Percentiles rank a stretch among this genome's conserved stretches.
Evolutionary conservation across 352 stramenopile species (phyloP).

Genomic region (Phytophthora ohioensis): DNA sequence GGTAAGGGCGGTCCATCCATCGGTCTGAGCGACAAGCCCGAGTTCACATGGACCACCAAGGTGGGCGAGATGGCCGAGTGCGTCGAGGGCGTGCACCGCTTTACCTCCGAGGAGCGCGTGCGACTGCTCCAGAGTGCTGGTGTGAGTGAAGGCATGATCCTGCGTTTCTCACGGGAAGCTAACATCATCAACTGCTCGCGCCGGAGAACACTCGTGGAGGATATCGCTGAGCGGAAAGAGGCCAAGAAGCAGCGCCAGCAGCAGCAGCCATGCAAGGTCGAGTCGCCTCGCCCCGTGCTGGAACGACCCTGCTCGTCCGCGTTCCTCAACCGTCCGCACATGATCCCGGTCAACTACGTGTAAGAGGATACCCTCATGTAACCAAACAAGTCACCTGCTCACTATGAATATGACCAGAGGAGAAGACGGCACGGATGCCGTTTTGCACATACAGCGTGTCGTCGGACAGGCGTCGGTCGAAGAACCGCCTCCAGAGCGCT

Average conservation of each 20-base stretch:
- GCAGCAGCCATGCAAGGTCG: constrained; percentile 35
- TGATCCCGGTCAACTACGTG: constrained; percentile 62
- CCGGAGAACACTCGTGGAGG: constrained; percentile 54
- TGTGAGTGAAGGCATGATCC: constrained; percentile 72
- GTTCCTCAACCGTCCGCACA: constrained; percentile 44
- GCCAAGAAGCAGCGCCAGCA: constrained; percentile 35
- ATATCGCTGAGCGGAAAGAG: constrained; percentile 45
- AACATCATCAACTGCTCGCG: constrained; percentile 75
- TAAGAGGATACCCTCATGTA: constrained; percentile 25
- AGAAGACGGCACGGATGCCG: not conserved
- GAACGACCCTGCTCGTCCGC: constrained; percentile 45
- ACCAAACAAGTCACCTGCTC: constrained; percentile 9
- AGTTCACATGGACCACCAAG: constrained; percentile 74
- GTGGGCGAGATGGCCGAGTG: constrained; percentile 69
- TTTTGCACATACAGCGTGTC: constrained; percentile 17
- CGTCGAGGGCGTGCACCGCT: constrained; percentile 66
- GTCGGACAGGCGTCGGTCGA: constrained; percentile 20
- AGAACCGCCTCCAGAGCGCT: not conserved
- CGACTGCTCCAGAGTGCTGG: constrained; percentile 56
- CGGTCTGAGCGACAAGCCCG: constrained; percentile 52
- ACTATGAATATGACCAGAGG: constrained; percentile 3
- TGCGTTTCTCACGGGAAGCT: constrained; percentile 67
- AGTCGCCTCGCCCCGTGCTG: constrained; percentile 17
- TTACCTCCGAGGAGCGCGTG: constrained; percentile 61
- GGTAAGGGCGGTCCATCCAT: constrained; percentile 61